Percentiles rank a stretch among this genome's conserved stretches.
Conservation (phyloP, 2,329 filamentous ascomycete genomes). For the Claviceps pusilla region DNA sequence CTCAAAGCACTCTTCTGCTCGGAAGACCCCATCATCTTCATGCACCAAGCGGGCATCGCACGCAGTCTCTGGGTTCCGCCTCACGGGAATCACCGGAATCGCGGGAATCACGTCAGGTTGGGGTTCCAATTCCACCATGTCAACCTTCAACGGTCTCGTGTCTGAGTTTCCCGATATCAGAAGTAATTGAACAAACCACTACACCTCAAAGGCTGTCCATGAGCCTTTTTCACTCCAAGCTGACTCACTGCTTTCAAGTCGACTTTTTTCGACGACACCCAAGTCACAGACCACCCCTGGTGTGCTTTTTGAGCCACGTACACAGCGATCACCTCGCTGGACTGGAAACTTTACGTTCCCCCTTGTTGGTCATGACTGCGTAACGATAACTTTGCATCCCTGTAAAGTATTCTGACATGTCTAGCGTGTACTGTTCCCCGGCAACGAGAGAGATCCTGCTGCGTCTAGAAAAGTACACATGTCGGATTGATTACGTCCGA, state of each 20-base stretch:
- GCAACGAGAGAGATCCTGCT: slow-evolving; percentile 71
- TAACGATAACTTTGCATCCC: not conserved
- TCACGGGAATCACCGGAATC: too few relatives aligned
- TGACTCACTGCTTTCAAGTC: slow-evolving; percentile 31
- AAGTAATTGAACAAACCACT: slow-evolving; percentile 25
- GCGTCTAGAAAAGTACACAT: slow-evolving; percentile 61
- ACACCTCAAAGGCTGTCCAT: too few relatives aligned
- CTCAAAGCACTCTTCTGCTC: not conserved
- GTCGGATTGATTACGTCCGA: slow-evolving; percentile 66
- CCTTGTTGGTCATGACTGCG: slow-evolving; percentile 38
- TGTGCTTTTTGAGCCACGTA: slow-evolving; percentile 82
- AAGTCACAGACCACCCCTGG: slow-evolving; percentile 47
- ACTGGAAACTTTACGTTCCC: slow-evolving; percentile 58
- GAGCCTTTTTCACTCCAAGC: not conserved
- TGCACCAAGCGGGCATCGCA: not conserved
- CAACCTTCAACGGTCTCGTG: slow-evolving; percentile 59
- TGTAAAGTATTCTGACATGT: not conserved
- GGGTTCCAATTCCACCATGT: slow-evolving; percentile 35
- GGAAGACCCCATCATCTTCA: not conserved
- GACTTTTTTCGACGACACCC: slow-evolving; percentile 60
- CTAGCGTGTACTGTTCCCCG: slow-evolving; percentile 69
- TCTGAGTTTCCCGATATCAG: slow-evolving; percentile 67
- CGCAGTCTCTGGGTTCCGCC: not conserved
- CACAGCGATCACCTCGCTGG: slow-evolving; percentile 82
- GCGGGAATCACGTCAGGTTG: not conserved